phyloP scores from a whole-genome alignment of 2,329 filamentous ascomycete genomes.

The Arthrinium phaeospermum region DNA sequence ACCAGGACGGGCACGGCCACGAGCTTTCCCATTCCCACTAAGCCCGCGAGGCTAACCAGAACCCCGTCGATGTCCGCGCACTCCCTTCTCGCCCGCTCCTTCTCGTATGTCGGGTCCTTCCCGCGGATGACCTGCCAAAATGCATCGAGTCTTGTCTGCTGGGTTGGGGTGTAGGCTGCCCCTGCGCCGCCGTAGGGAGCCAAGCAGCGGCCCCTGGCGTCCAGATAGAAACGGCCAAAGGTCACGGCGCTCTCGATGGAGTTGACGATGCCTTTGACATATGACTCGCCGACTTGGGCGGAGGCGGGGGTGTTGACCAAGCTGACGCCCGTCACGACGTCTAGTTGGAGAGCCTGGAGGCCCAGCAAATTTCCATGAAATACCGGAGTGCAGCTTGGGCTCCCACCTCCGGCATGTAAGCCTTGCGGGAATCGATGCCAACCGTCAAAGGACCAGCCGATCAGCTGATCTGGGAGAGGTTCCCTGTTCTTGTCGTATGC shows the following conservation, averaged over 20 bases:
- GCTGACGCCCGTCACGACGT: slow-evolving; percentile 19
- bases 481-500: slow-evolving; percentile 21
- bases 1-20: neutral
- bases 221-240: slow-evolving; percentile 21
- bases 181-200: neutral
- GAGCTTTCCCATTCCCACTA: neutral
- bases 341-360: slow-evolving; percentile 23
- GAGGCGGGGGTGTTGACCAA: slow-evolving; percentile 18
- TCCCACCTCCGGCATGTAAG: slow-evolving; percentile 20
- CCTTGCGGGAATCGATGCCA: slow-evolving; percentile 19
- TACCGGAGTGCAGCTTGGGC: neutral
- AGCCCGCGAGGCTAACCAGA: neutral
- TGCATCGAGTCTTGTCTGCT: slow-evolving; percentile 23
- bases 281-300: neutral
- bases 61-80: neutral
- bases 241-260: slow-evolving; percentile 18
- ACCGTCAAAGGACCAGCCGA: slow-evolving; percentile 20
- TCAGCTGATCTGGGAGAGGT: slow-evolving; percentile 19
- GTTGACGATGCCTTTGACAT: slow-evolving; percentile 19
- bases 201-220: slow-evolving; percentile 15
- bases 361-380: slow-evolving; percentile 21
- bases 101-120: neutral
- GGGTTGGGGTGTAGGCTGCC: slow-evolving; percentile 15
- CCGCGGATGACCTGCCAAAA: slow-evolving; percentile 22
- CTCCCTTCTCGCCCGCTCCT: neutral